Base-by-base conservation (phyloP, 1,139 yeast species). In the Lodderomyces parapsilosis region DNA sequence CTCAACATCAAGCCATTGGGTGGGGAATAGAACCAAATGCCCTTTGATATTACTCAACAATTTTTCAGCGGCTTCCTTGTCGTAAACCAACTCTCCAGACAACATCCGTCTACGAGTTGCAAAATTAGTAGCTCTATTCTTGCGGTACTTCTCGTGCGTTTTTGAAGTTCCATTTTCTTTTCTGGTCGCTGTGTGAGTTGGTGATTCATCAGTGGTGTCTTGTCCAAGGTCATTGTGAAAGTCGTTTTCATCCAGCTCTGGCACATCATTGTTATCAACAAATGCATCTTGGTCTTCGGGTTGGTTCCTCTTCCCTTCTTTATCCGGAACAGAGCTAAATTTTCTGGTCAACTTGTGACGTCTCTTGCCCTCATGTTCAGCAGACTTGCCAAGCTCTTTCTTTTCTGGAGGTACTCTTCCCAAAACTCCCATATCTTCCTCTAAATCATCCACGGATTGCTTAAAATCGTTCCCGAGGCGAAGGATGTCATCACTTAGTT, bases 1-100 rank as follows among this genome's bases (percentile, higher is more conserved):
- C 62, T 93, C 99, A 48, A 83, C 78, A 56, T 80, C 71, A 41
- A 94, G 74, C 99, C 99, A 94, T 48, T 89, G 91, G 0, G 88
- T 75, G 0, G 99, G 98, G 71, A 91, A 93, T 22, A 84, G 59
- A 4, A 94, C 98, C 55, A 94, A 67, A 58, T 93, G 86, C 3
- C 99, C 99, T 46, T 84, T 86, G n/a, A 93, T 72, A 46, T 88
- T 84, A 41, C 72, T 72, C 51, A 93, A 68, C 38, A 90, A 69
- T 49, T 83, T 69, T 53, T 85, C 91, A 0, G 97, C 95, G 1
- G 93, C 80, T 37, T 78, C 83, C 41, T 86, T 75, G 46, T 86
- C 94, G 55, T 80, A 85, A 2, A 90, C 80, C 15, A 43, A 47
- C 17, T 51, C 54, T 24, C 74, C 74, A n/a, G 62, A 57, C 38